phyloP scores from a whole-genome alignment of 225 moss, liverwort and hornwort genomes.

The Rhytidiadelphus loreus region DNA sequence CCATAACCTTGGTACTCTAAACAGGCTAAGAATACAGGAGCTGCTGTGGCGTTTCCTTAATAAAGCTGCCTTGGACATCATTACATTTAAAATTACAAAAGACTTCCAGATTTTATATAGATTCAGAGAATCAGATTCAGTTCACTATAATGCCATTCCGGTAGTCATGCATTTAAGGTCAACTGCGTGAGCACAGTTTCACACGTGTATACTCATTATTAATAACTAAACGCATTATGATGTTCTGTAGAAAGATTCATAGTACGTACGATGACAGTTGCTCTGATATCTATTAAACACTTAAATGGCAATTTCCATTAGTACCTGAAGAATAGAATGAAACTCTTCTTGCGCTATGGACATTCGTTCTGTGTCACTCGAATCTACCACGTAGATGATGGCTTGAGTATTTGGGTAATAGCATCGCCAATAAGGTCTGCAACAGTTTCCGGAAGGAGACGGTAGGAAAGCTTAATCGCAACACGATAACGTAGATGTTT shows the following conservation, averaged over 20 bases:
- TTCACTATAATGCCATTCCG: neutral
- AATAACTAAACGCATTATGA: neutral
- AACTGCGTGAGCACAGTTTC: neutral
- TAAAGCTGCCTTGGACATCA: neutral
- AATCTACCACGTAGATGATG: conserved; percentile 93
- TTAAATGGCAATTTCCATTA: neutral
- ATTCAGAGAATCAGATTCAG: neutral
- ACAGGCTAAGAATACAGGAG: neutral
- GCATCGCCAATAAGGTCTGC: conserved; percentile 86
- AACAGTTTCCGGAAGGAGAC: neutral
- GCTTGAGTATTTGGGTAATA: conserved; percentile 71
- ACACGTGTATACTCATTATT: neutral
- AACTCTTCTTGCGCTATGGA: conserved; percentile 92
- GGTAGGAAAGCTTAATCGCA: neutral
- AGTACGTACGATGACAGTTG: neutral
- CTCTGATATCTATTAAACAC: neutral
- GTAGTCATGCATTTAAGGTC: neutral
- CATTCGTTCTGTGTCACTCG: conserved; percentile 82
- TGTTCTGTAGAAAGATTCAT: neutral
- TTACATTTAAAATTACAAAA: neutral
- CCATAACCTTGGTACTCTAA: neutral
- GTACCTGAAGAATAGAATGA: conserved; percentile 92
- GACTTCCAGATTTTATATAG: neutral
- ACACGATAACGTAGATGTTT: neutral
- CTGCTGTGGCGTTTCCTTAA: neutral